These are phyloP conservation scores for Mycena venus DNA, from an alignment of 768 basidiomycete species.

Conservation along the genomic window DNA sequence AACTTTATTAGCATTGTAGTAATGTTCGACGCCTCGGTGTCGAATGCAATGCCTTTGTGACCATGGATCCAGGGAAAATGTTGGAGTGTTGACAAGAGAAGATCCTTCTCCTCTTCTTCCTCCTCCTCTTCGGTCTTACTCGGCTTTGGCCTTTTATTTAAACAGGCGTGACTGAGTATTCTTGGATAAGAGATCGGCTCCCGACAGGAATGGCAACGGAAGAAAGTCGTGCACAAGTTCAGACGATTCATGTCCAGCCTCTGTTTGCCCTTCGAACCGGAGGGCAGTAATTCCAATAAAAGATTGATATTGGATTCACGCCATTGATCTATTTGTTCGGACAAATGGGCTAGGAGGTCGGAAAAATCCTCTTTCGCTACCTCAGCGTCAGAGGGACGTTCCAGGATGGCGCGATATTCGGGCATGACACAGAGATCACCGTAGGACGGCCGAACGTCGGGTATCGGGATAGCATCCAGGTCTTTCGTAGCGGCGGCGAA, in stretches of 20 bases:
- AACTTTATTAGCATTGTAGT: slow-evolving; percentile 39
- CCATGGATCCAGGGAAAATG: slow-evolving; percentile 40
- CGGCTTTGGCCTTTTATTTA: slow-evolving; percentile 6
- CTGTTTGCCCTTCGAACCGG: not conserved
- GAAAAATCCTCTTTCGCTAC: slow-evolving; percentile 22
- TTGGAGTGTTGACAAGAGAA: not conserved
- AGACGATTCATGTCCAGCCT: slow-evolving; percentile 20
- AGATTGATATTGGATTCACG: slow-evolving; percentile 35
- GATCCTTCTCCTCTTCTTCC: slow-evolving; percentile 29
- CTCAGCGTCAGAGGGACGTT: slow-evolving; percentile 7
- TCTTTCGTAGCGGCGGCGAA: not conserved
- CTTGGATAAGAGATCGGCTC: slow-evolving; percentile 49
- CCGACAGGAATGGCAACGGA: slow-evolving; percentile 46
- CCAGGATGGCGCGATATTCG: slow-evolving; percentile 30
- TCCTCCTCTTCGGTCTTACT: slow-evolving; percentile 14
- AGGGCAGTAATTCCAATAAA: slow-evolving; percentile 34
- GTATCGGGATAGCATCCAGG: not conserved
- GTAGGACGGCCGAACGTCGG: not conserved
- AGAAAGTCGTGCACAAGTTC: slow-evolving; percentile 48
- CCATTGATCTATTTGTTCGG: slow-evolving; percentile 35
- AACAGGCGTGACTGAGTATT: slow-evolving; percentile 45
- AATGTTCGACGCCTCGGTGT: slow-evolving; percentile 42
- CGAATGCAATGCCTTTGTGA: slow-evolving; percentile 38
- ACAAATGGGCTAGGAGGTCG: slow-evolving; percentile 16
- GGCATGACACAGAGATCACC: slow-evolving; percentile 29